Base-by-base conservation (phyloP, 2,329 filamentous ascomycete species). In the Neocatenulostroma microsporum region DNA sequence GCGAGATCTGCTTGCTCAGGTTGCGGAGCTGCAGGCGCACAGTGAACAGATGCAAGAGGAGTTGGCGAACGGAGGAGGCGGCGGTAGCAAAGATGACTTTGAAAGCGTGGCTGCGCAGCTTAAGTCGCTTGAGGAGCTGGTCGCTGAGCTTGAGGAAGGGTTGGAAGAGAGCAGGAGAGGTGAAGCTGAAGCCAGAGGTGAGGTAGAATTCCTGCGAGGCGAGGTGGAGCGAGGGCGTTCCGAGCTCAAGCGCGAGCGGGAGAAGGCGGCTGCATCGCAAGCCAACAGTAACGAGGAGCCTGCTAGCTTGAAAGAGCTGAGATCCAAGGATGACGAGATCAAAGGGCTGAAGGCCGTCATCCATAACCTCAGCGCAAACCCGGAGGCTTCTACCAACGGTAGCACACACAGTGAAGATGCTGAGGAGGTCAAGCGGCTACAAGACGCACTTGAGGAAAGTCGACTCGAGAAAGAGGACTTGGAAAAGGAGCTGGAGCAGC, bases 321-420 rank as follows among this genome's bases (percentile, higher is more conserved):
- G 93, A 57, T 84, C 94, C 56, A 91, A 93, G 58, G 89, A 98
- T 54, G 91, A 98, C 52, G 91, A 98, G 66, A 96, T 98, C 54
- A 77, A 89, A 44, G 91, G 91, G 30, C 73, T 98, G 47, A 98
- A 96, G 63, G 89, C 91, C 28, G 96, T 98, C 56, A 96, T 98
- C 42, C 89, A 96, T 63, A 94, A 86, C 13, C 71, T 98, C 24
- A 94, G 87, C 59, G 13, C 26, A 1, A 36, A 55, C 23, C 45
- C 54, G 53, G 26, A 57, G 50, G 27, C 38, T 19, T n/a, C 29
- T 10, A 25, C 31, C 15, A 44, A 44, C 14, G 20, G 27, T 6
- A 49, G 59, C 27, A 56, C 53, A 8, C 30, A 45, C 19, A 24
- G 32, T 14, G 28, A 48, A 47, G 30, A 52, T 41, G 60, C 55